Evolutionary conservation across 805 yeast species (phyloP), one percentile per base, ranked within the genome.

Genomic region (Metschnikowia similis): DNA sequence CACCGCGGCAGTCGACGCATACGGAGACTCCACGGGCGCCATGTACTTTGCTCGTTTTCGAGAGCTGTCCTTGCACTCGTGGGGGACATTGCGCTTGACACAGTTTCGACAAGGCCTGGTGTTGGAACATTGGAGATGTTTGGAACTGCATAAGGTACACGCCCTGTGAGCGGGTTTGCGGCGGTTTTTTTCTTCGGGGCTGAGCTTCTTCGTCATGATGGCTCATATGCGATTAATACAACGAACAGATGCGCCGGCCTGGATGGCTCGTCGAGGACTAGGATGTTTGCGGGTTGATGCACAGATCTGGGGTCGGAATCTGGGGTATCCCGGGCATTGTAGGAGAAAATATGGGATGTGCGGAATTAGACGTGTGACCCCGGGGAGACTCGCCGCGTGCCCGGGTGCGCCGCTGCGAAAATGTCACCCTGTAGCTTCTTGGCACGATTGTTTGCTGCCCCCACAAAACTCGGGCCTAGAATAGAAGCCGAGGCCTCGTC

Each of bases 31-130:
- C 30, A 48, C 41, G 14, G 38, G 35, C 44, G 52, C 57, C 56
- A 71, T 57, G 53, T 73, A 73, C 51, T 72, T 71, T 8, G 79
- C 80, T 42, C 75, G 58, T 60, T 81, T 83, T 28, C 89, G 64
- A 35, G 74, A 76, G 6, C 82, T 79, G 61, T 85, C 87, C 35
- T 67, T 69, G 63, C 94, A 86, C 10, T 71, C 58, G 48, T 72
- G 77, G 1, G 70, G 76, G n/a, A 81, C 62, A 21, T 81, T 80
- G 49, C 91, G 66, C 61, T 85, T 85, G 17, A 74, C 58, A 66
- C 94, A 86, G 61, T 86, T 86, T 55, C 75, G 75, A 58, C 92
- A 86, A 0, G 94, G 92, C 50, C 94, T 67, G 28, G 76, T 72
- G 49, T 77, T 68, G 53, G 85, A 87, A 63, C 92, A 86, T 57